A percentile compares a stretch with the other conserved stretches of the same genome.
Evolutionary conservation across 495 filamentous ascomycete genomes (phyloP).

Genomic region (Aspergillus cavernicola): DNA sequence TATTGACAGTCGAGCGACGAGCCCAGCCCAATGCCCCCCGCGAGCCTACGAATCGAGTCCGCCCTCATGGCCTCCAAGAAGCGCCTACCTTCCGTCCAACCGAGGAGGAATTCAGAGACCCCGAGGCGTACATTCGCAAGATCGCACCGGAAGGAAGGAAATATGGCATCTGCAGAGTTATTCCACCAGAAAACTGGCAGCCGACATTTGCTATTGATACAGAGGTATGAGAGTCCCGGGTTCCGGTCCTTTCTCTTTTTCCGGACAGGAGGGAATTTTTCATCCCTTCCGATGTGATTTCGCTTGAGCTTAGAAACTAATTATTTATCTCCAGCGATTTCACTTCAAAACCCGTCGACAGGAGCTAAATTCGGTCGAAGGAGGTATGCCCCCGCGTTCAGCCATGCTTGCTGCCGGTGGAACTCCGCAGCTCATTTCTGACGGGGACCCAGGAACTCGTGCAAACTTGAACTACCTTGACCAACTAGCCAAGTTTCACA

Average conservation of each 20-base stretch:
- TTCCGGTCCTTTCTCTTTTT: no score
- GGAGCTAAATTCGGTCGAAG: constrained; percentile 97
- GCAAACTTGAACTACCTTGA: constrained; percentile 96
- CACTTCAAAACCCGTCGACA: constrained; percentile 96
- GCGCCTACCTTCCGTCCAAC: constrained; percentile 90
- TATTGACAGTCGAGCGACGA: constrained; percentile 87
- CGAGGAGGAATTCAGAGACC: constrained; percentile 91
- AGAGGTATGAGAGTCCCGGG: constrained; percentile 60
- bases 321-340: constrained; percentile 61
- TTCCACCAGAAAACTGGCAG: constrained; percentile 91
- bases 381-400: constrained; percentile 65
- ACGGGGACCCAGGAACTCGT: constrained; percentile 66
- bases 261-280: no score
- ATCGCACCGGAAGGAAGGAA: constrained; percentile 78
- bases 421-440: constrained; percentile 37
- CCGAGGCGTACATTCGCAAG: constrained; percentile 85
- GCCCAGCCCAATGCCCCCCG: constrained; percentile 70
- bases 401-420: constrained; percentile 31
- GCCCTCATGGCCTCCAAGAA: constrained; percentile 81
- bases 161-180: constrained; percentile 91
- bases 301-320: constrained; percentile 10
- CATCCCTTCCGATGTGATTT: neutral
- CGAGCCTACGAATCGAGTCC: constrained; percentile 69
- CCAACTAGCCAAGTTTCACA: constrained; percentile 93
- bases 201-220: constrained; percentile 95